Evolutionary conservation across 177 flowering plant species (phyloP).

Genomic region (Vitis hybrid): DNA sequence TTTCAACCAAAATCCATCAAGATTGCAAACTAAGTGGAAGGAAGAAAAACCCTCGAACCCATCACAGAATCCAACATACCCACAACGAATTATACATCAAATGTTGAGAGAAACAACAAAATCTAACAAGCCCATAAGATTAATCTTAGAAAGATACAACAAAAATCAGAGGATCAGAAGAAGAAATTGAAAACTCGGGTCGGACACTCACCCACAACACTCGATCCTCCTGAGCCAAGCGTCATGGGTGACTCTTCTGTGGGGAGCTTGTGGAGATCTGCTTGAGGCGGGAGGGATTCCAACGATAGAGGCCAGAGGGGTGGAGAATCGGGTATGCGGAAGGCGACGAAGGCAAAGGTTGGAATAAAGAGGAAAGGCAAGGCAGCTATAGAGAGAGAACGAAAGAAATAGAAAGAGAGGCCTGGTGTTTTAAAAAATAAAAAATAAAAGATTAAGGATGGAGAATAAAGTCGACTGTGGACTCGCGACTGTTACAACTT

Average conservation of each 20-base stretch:
- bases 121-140: neutral
- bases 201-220: conserved; percentile 53
- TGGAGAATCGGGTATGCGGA: conserved; percentile 15
- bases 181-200: neutral
- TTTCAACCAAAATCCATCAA: neutral
- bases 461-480: neutral
- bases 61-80: neutral
- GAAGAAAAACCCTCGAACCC: neutral
- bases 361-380: conserved; percentile 19
- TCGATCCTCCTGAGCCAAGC: conserved; percentile 74
- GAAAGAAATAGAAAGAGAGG: neutral
- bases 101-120: conserved; percentile 1
- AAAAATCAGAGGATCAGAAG: neutral
- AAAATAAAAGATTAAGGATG: neutral
- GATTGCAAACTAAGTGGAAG: too few relatives aligned
- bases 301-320: conserved; percentile 4
- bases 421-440: neutral
- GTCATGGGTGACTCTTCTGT: conserved; percentile 34
- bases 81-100: neutral
- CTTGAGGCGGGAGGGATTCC: conserved; percentile 1
- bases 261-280: conserved; percentile 27
- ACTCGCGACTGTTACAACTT: too few relatives aligned
- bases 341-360: conserved; percentile 14
- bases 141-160: neutral
- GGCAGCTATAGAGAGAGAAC: neutral